Base-by-base conservation (phyloP, 1,284 basidiomycete species). In the Cutaneotrichosporon sp. region DNA sequence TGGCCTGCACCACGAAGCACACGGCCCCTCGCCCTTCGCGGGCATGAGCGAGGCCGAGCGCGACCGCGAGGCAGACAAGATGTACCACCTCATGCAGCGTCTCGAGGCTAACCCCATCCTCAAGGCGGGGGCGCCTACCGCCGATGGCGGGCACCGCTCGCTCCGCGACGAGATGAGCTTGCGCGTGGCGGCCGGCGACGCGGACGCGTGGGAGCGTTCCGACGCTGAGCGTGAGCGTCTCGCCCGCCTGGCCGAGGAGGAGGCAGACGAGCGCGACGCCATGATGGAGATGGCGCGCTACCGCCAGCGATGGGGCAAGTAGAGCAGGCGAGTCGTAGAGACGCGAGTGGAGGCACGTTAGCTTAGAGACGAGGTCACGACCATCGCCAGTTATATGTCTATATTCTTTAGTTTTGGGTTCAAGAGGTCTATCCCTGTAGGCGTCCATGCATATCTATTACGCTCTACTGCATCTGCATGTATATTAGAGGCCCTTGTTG, bases 31-130 rank as follows among this genome's bases (percentile, higher is more conserved):
- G 64, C 74, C 33, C 59, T 66, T 78, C 22, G 69, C 69, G 7
- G 84, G 87, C 47, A 93, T 97, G 92, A 88, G 90, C 0, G 88
- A 93, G 22, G 92, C 93, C 72, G 92, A 97, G 82, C 94, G 93
- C 76, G 91, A 95, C 73, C 81, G 81, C 18, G 94, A 97, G 80
- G 89, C 92, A 50, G 93, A 95, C 80, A 88, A 88, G 72, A 81
- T 97, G 49, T 92, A 95, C 72, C 87, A 89, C 25, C 82, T 97
- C 20, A 97, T 97, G 73, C 91, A 95, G 66, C 82, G 92, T 54
- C 82, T 97, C 69, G 90, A 93, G 75, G 86, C 83, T 75, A 88
- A 81, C 58, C 81, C 81, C 2, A 75, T 82, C 4, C 76, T 83
- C 31, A 66, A 58, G 13, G 67, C 75, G 1, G 71, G 72, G 29